phyloP scores from a whole-genome alignment of 176 grass and related monocot species.

The Oryza australiensis region DNA sequence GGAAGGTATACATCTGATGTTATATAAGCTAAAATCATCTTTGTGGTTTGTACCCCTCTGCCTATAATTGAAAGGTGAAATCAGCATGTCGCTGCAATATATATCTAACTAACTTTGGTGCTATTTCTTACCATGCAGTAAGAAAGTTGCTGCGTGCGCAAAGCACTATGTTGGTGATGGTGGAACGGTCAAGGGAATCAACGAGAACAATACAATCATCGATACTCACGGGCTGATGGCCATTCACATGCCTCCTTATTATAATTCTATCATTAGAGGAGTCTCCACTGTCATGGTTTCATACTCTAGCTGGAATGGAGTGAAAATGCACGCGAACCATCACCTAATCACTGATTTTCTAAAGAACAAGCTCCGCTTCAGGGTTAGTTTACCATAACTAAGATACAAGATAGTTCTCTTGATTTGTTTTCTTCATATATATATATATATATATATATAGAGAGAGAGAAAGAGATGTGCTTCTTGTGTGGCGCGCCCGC shows the following conservation, averaged over 20 bases:
- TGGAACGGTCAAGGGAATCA: constrained; percentile 62
- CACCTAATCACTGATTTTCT: constrained; percentile 65
- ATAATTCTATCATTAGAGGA: constrained; percentile 61
- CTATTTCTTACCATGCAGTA: constrained; percentile 29
- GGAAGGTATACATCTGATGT: constrained; percentile 47
- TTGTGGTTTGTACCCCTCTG: not conserved
- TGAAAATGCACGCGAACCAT: constrained; percentile 81
- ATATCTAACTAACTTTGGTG: not conserved
- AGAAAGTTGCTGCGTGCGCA: constrained; percentile 69
- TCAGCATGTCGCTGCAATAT: not conserved
- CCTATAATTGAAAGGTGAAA: not conserved
- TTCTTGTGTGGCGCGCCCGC: too few relatives aligned
- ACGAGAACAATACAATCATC: constrained; percentile 74
- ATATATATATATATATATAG: not conserved
- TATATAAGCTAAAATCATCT: not conserved
- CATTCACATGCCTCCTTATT: constrained; percentile 79
- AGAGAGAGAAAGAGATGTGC: too few relatives aligned
- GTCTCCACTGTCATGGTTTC: constrained; percentile 82
- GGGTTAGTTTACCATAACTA: constrained; percentile 46
- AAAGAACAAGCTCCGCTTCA: constrained; percentile 72
- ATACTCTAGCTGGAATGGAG: constrained; percentile 75
- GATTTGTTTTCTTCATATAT: not conserved
- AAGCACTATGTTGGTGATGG: constrained; percentile 84
- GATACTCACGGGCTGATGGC: constrained; percentile 41
- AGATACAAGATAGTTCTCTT: not conserved